Base-by-base conservation (phyloP, 345 rosid genomes). In the Stellera chamaejasme region DNA sequence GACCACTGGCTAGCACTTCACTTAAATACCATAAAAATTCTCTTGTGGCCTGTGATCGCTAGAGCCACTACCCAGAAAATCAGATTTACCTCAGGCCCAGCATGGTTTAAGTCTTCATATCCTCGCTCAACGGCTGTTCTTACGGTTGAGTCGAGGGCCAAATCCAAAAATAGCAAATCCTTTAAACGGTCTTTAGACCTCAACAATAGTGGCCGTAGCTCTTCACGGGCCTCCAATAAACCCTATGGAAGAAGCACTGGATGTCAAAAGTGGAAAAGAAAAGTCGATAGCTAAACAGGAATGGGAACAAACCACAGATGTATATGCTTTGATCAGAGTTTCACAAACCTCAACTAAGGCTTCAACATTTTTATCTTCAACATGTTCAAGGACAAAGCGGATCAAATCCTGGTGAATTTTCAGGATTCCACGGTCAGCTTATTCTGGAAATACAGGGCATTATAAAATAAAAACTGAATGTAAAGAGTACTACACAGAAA, bases 41-140 rank as follows among this genome's bases (percentile, higher is more conserved):
- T 32, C 7, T 2, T 8, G 9, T 32, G 39, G 39, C 39, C 5
- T 32, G 9, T 32, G 39, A 32, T 32, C 9, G 39, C 7, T 32
- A 32, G 39, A 32, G 39, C 39, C 39, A 32, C 39, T 5, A 32
- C 9, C 39, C 39, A 4, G 9, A 32, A 32, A 32, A 8, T 32
- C 47, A 45, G 47, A 72, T 19, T 67, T 64, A 87, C 99, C 96
- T 87, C 97, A 27, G 96, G 92, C 42, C 88, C 82, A 66, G 92
- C 82, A 67, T 80, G 58, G 28, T 74, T 89, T 67, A 69, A 55
- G 47, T 66, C 51, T 66, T 54, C 64, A 15, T 66, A 60, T 66
- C 69, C 70, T 54, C 66, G 69, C 62, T 76, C 77, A 62, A 76
- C 58, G 11, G 68, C 66, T 60, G 69, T 69, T 66, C 58, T 72